phyloP scores from a whole-genome alignment of 768 basidiomycete species.

The Amanita pallidorosea region DNA sequence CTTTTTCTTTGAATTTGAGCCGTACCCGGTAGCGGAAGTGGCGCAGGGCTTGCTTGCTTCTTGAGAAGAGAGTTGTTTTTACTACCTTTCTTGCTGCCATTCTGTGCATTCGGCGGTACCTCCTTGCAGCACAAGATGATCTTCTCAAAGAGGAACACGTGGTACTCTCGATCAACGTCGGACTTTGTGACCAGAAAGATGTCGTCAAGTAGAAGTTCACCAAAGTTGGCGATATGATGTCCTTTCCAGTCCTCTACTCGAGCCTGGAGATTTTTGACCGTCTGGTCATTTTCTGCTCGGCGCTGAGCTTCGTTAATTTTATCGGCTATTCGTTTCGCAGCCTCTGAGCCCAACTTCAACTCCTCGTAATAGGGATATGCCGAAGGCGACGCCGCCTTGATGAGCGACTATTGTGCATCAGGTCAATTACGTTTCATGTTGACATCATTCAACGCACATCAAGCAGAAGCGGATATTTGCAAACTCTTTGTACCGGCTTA shows the following conservation, averaged over 20 bases:
- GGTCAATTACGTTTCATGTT: not conserved
- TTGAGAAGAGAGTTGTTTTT: constrained; percentile 88
- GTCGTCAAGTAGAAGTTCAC: constrained; percentile 89
- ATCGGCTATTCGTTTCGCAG: constrained; percentile 88
- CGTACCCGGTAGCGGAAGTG: constrained; percentile 33
- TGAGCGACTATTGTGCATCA: constrained; percentile 41
- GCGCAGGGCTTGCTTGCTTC: constrained; percentile 52
- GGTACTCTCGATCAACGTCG: constrained; percentile 94
- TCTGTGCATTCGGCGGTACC: constrained; percentile 45
- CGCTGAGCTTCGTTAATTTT: constrained; percentile 94
- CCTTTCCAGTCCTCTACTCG: constrained; percentile 99
- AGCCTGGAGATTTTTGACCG: constrained; percentile 72
- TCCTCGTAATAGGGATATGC: constrained; percentile 71
- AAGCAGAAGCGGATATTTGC: constrained; percentile 94
- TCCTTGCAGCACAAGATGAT: constrained; percentile 99
- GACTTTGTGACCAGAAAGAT: constrained; percentile 94
- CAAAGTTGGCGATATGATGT: constrained; percentile 90
- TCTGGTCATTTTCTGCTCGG: constrained; percentile 82
- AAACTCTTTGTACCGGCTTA: constrained; percentile 96
- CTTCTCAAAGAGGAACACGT: constrained; percentile 97
- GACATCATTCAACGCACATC: constrained; percentile 44
- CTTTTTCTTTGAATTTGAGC: constrained; percentile 46
- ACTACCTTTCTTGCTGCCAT: constrained; percentile 53
- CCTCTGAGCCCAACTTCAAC: constrained; percentile 71
- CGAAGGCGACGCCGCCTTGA: constrained; percentile 55